Evolutionary conservation across 83 land plant species (phyloP), one percentile per base, ranked within the genome.

Genomic region (Picea mariana): DNA sequence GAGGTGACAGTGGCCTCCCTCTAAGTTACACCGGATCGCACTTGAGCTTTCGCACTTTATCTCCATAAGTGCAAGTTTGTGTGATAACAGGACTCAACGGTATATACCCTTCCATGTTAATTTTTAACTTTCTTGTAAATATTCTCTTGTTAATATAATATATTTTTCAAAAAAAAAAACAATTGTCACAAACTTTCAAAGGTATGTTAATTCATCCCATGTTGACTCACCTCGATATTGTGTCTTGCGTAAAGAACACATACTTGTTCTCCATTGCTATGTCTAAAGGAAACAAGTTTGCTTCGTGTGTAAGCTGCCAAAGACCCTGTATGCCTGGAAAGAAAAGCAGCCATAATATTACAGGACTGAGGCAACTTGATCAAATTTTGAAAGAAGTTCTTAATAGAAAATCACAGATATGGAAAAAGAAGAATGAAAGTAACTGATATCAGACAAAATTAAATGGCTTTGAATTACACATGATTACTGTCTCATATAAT

Each of bases 241-340:
- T 62, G 55, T 80, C 62, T 66, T 21, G 90, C 95, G 87, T 92
- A 92, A 52, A 92, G 12, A 49, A 62, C 77, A 61, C 93, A 92
- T 55, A 87, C 88, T 16, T 47, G 12, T 15, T 80, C 67, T 47
- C 91, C 91, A 89, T 88, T 92, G 49, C 62, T 84, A 87, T 92
- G 95, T 83, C 83, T 88, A 73, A 92, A 79, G 26, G 68, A 52
- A 77, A 67, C 60, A 58, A 92, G 87, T 27, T 0, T 60, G 2
- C 63, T 87, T 82, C 87, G 88, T 65, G 84, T 67, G 81, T 85
- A 92, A 8, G 79, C 75, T 5, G 86, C 80, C 73, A 92, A 84
- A 17, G 88, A 78, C 18, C 81, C 47, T 61, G 89, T 88, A 73
- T 92, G 95, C 86, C 95, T 92, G 59, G 17, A 77, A 55, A 26